phyloP scores from a whole-genome alignment of 1,284 basidiomycete species.

The Cryptococcus deneoformans region DNA sequence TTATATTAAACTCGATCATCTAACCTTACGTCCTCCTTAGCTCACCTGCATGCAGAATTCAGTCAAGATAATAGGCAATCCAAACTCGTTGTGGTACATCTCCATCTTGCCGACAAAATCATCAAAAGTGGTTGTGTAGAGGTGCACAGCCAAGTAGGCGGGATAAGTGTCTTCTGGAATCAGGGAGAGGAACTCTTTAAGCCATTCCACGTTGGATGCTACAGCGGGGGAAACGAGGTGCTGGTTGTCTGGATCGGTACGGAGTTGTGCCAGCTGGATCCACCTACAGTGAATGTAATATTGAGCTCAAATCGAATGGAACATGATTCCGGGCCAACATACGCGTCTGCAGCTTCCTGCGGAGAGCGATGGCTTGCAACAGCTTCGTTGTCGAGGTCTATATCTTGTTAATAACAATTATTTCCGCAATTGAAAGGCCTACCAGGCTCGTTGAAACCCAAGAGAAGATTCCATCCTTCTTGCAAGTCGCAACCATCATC shows the following conservation, averaged over 20 bases:
- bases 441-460: slow-evolving; percentile 48
- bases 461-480: slow-evolving; percentile 24
- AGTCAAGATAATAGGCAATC: slow-evolving; percentile 38
- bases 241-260: slow-evolving; percentile 11
- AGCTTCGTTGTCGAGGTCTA: slow-evolving; percentile 32
- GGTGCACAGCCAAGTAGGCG: slow-evolving; percentile 36
- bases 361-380: slow-evolving; percentile 25
- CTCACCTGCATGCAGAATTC: slow-evolving; percentile 45
- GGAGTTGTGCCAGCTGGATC: slow-evolving; percentile 28
- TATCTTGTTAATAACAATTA: background rate
- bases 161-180: slow-evolving; percentile 28
- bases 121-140: slow-evolving; percentile 47
- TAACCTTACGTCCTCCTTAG: background rate
- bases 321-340: background rate
- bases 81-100: slow-evolving; percentile 27
- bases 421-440: background rate
- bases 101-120: slow-evolving; percentile 27
- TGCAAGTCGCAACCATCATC: slow-evolving; percentile 31
- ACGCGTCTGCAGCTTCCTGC: slow-evolving; percentile 28
- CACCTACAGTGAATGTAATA: slow-evolving; percentile 20
- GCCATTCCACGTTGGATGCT: slow-evolving; percentile 31
- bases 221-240: slow-evolving; percentile 42
- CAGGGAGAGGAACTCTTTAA: slow-evolving; percentile 32
- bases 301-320: background rate
- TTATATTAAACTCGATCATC: background rate